A percentile compares a stretch with the other conserved stretches of the same genome.
Evolutionary conservation across 495 filamentous ascomycete species (phyloP).

Genomic region (Neurospora sp.): DNA sequence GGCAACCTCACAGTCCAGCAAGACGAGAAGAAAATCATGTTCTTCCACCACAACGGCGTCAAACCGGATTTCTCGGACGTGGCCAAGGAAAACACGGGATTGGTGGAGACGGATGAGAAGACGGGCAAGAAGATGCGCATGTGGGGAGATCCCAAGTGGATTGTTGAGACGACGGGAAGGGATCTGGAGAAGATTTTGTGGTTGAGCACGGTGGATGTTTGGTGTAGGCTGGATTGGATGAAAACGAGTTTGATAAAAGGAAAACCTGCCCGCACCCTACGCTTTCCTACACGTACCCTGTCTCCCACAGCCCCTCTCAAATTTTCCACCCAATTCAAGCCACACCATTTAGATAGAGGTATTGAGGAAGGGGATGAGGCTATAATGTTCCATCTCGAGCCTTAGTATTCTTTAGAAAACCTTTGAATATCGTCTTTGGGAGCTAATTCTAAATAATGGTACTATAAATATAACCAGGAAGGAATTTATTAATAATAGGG

Average conservation of each 20-base stretch:
- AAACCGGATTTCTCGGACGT: slow-evolving; percentile 39
- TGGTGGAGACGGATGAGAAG: slow-evolving; percentile 6
- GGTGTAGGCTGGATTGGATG: slow-evolving; percentile 14
- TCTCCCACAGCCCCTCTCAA: neutral
- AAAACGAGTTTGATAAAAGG: neutral
- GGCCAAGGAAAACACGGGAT: neutral
- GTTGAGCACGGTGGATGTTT: slow-evolving; percentile 37
- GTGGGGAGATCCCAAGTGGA: slow-evolving; percentile 23
- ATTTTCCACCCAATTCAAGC: neutral
- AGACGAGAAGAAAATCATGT: slow-evolving; percentile 31
- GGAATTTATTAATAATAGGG: too few species aligned
- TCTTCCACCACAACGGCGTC: slow-evolving; percentile 45
- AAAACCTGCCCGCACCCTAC: neutral
- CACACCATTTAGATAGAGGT: neutral
- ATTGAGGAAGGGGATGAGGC: neutral
- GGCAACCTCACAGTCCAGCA: slow-evolving; percentile 3
- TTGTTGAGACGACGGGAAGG: slow-evolving; percentile 26
- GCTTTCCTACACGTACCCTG: neutral
- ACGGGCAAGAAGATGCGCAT: slow-evolving; percentile 10
- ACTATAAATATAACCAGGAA: too few species aligned
- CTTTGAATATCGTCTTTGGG: too few species aligned
- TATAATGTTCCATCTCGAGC: neutral
- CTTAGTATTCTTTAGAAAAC: neutral
- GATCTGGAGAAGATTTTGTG: slow-evolving; percentile 44
- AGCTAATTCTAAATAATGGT: too few species aligned